Conservation (phyloP, 2,329 filamentous ascomycete genomes). For the Knufia petricola region DNA sequence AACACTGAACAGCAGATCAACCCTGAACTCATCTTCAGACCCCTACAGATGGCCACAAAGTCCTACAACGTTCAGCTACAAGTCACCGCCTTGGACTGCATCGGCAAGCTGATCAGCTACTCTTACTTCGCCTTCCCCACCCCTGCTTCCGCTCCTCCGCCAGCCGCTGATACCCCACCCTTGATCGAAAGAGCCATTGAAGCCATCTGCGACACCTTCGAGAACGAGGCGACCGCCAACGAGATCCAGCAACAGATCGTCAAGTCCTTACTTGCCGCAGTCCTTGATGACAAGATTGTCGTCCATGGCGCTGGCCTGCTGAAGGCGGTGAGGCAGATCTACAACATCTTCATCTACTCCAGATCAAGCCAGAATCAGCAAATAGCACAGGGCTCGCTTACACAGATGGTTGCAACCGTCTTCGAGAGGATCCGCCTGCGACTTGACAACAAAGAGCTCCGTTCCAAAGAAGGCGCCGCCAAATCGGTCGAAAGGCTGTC, state of each 20-base stretch:
- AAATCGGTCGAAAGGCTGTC: slow-evolving; percentile 24
- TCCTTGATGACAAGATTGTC: slow-evolving; percentile 96
- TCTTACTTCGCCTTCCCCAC: slow-evolving; percentile 83
- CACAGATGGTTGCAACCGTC: slow-evolving; percentile 97
- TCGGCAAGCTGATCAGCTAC: slow-evolving; percentile 97
- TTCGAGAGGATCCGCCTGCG: slow-evolving; percentile 88
- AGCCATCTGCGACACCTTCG: slow-evolving; percentile 98
- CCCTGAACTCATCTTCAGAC: slow-evolving; percentile 84
- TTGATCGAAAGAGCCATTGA: slow-evolving; percentile 97
- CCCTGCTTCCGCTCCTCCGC: slow-evolving; percentile 32
- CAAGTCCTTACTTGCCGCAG: slow-evolving; percentile 88
- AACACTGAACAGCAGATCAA: slow-evolving; percentile 73
- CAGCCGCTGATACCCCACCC: slow-evolving; percentile 43
- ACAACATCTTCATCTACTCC: slow-evolving; percentile 96
- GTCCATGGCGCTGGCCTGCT: slow-evolving; percentile 92
- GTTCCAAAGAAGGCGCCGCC: slow-evolving; percentile 39
- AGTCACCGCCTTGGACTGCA: slow-evolving; percentile 88
- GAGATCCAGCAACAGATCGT: slow-evolving; percentile 97
- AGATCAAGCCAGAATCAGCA: slow-evolving; percentile 92
- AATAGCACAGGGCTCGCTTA: slow-evolving; percentile 90
- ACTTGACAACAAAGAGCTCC: slow-evolving; percentile 75
- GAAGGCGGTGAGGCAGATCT: slow-evolving; percentile 94
- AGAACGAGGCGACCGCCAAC: slow-evolving; percentile 83
- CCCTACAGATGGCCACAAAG: slow-evolving; percentile 80
- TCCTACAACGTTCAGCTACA: slow-evolving; percentile 75